phyloP scores from a whole-genome alignment of 2,329 filamentous ascomycete genomes.

The Talaromyces sp. region DNA sequence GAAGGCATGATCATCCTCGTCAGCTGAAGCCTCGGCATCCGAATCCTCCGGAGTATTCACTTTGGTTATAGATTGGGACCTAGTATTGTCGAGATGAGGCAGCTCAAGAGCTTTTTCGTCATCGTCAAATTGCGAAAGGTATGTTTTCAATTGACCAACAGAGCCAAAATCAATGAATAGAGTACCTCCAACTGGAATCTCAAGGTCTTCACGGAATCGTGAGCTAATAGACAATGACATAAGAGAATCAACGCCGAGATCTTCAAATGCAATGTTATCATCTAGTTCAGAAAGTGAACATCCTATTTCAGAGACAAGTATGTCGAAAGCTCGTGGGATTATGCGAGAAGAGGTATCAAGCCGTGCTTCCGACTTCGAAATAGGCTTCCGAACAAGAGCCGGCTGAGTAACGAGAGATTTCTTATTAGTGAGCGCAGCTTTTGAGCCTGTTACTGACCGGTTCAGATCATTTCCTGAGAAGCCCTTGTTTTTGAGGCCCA shows the following conservation, averaged over 20 bases:
- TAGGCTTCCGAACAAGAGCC: not conserved
- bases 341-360: not conserved
- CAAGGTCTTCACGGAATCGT: conserved; percentile 21
- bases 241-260: conserved; percentile 28
- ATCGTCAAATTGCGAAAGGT: not conserved
- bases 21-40: not conserved
- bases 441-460: not conserved
- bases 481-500: not conserved
- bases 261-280: conserved; percentile 10
- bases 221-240: conserved; percentile 25
- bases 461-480: not conserved
- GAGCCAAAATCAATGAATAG: conserved; percentile 1
- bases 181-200: conserved; percentile 16
- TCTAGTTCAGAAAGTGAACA: not conserved
- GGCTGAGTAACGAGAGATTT: not conserved
- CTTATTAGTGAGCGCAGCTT: not conserved
- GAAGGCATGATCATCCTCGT: not conserved
- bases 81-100: not conserved
- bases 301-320: not conserved
- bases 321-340: not conserved
- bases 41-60: not conserved
- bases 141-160: not conserved
- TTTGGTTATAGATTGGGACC: not conserved
- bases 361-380: not conserved
- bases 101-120: not conserved